A percentile compares a stretch with the other conserved stretches of the same genome.
These are phyloP conservation scores for Solanum corneliomulleri DNA, from an alignment of 257 asterid species.

Conservation along the genomic window DNA sequence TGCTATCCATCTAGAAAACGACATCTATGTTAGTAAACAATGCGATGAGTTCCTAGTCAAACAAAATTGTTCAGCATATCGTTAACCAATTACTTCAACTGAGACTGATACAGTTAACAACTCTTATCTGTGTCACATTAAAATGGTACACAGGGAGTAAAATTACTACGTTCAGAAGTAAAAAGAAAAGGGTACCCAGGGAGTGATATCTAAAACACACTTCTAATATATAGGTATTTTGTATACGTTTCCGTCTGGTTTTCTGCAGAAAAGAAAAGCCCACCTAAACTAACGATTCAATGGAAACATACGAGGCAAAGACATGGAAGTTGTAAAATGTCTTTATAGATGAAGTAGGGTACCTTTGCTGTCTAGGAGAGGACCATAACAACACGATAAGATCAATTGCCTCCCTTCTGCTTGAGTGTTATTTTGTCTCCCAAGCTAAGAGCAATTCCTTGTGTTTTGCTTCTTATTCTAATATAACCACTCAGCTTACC, in stretches of 20 bases:
- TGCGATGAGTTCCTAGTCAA: neutral
- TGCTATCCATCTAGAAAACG: neutral
- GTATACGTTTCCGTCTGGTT: neutral
- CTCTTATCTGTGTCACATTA: neutral
- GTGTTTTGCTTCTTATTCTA: slow-evolving; percentile 98
- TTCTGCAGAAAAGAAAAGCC: neutral
- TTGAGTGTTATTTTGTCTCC: slow-evolving; percentile 97
- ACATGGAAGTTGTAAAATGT: neutral
- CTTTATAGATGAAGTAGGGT: neutral
- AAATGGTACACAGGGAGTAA: neutral
- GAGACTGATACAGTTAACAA: neutral
- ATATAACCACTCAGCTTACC: slow-evolving; percentile 89
- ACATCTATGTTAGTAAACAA: neutral
- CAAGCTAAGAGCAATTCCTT: slow-evolving; percentile 97
- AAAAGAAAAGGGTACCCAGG: neutral
- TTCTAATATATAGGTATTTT: neutral
- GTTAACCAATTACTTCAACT: neutral
- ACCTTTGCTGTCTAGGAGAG: neutral
- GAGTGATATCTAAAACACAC: neutral
- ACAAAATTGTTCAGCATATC: neutral
- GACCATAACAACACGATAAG: neutral
- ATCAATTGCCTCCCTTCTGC: slow-evolving; percentile 95
- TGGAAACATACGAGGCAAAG: neutral
- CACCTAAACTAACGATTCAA: neutral
- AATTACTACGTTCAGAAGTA: too few species aligned